These are phyloP conservation scores for Neurospora intermedia DNA, from an alignment of 495 filamentous ascomycete genomes.

Conservation along the genomic window DNA sequence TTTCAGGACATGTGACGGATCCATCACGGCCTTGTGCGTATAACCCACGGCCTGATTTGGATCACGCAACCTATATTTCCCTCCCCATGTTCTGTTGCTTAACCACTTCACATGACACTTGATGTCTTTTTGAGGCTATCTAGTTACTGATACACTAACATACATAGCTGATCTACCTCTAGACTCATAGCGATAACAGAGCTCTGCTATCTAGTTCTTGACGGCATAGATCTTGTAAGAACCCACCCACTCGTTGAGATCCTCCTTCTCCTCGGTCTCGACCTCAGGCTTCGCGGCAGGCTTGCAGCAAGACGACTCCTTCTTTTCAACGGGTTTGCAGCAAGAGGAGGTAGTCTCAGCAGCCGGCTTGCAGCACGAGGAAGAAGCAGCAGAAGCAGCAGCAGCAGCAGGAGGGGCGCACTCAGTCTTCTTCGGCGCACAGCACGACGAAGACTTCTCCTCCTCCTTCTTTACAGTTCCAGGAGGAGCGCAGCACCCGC, in stretches of 20 bases:
- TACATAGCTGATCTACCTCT: background rate
- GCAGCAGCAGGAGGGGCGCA: background rate
- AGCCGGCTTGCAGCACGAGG: background rate
- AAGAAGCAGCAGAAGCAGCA: background rate
- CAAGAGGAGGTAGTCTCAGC: background rate
- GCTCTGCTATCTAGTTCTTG: slow-evolving; percentile 11
- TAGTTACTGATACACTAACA: too few relatives aligned
- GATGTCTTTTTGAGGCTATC: too few relatives aligned
- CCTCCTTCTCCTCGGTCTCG: slow-evolving; percentile 5
- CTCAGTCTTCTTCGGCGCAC: background rate
- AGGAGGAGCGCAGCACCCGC: slow-evolving; percentile 3
- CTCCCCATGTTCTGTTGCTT: too few relatives aligned
- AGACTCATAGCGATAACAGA: background rate
- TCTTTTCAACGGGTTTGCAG: background rate
- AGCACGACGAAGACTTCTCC: background rate
- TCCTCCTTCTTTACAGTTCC: background rate
- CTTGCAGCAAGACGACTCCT: slow-evolving; percentile 2
- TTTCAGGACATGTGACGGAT: too few relatives aligned
- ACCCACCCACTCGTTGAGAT: slow-evolving; percentile 43
- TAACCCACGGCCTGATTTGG: too few relatives aligned
- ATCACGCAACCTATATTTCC: too few relatives aligned
- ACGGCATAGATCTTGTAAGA: slow-evolving; percentile 36
- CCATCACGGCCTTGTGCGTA: too few relatives aligned
- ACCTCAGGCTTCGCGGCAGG: background rate
- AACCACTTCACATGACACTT: too few relatives aligned